phyloP scores from a whole-genome alignment of 805 yeast species.

The Kazachstania psychrophila region DNA sequence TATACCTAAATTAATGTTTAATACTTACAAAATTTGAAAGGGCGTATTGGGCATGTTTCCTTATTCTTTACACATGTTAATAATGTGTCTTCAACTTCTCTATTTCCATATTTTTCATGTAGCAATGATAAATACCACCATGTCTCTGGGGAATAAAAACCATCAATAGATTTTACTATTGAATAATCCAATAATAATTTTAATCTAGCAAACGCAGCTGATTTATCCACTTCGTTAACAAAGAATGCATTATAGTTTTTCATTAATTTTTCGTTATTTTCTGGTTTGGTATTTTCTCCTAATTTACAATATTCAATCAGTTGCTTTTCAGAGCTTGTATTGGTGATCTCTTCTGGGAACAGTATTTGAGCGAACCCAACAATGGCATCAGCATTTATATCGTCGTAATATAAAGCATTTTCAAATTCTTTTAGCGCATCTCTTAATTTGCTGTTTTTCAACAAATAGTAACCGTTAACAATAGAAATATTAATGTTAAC shows the following conservation, averaged over 20 bases:
- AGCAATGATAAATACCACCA: conserved; percentile 61
- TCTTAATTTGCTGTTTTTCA: conserved; percentile 32
- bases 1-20: no score
- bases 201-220: conserved; percentile 53
- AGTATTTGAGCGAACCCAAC: conserved; percentile 47
- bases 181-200: conserved; percentile 33
- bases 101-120: conserved; percentile 51
- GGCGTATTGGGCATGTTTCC: conserved; percentile 48
- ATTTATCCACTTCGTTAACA: conserved; percentile 45
- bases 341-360: conserved; percentile 32
- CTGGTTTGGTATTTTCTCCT: neutral
- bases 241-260: conserved; percentile 26
- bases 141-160: conserved; percentile 44
- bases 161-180: conserved; percentile 32
- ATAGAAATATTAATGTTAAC: conserved; percentile 24
- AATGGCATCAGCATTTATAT: conserved; percentile 42
- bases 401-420: conserved; percentile 42
- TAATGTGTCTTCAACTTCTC: conserved; percentile 40
- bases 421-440: conserved; percentile 58
- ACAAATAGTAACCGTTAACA: conserved; percentile 26
- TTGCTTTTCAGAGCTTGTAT: conserved; percentile 3
- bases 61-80: conserved; percentile 60
- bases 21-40: conserved; percentile 25
- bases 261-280: neutral
- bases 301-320: conserved; percentile 3